Conservation (phyloP, 208 protist genomes). For the Leishmania tarentolae region DNA sequence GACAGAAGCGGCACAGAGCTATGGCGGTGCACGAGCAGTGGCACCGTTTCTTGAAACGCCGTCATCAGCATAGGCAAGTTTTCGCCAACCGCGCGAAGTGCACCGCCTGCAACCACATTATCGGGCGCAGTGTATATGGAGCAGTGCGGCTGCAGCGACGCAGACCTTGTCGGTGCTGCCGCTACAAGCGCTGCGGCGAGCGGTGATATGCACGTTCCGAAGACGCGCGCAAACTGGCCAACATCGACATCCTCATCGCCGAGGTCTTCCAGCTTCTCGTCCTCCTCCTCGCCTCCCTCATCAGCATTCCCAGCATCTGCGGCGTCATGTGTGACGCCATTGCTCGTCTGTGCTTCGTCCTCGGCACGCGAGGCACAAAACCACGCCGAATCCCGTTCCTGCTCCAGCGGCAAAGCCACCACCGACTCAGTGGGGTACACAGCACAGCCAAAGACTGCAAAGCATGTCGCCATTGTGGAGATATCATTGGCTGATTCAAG, state of each 20-base stretch:
- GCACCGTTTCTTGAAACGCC: constrained; percentile 27
- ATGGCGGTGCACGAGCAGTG: constrained; percentile 21
- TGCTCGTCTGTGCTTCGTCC: not conserved
- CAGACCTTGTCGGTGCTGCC: constrained; percentile 6
- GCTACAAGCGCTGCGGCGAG: constrained; percentile 17
- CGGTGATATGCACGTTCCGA: constrained; percentile 21
- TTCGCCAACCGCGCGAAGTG: constrained; percentile 10
- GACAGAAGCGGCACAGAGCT: constrained; percentile 4
- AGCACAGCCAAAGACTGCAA: constrained; percentile 19
- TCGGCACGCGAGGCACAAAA: not conserved
- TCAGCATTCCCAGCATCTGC: not conserved
- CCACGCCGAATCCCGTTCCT: not conserved
- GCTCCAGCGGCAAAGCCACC: not conserved
- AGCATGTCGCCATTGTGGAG: constrained; percentile 20
- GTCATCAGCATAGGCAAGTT: constrained; percentile 25
- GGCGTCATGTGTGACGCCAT: not conserved
- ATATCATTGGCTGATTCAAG: constrained; percentile 8
- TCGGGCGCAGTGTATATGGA: not conserved
- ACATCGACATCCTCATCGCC: constrained; percentile 3
- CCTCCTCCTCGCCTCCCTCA: not conserved
- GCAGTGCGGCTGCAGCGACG: not conserved
- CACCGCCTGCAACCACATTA: not conserved
- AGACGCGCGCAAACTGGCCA: constrained; percentile 2
- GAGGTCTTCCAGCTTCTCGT: constrained; percentile 1
- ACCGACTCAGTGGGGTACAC: constrained; percentile 5